A percentile compares a stretch with the other conserved stretches of the same genome.
These are phyloP conservation scores for Penicillium sp. DNA, from an alignment of 2,329 filamentous ascomycete genomes.

Conservation along the genomic window DNA sequence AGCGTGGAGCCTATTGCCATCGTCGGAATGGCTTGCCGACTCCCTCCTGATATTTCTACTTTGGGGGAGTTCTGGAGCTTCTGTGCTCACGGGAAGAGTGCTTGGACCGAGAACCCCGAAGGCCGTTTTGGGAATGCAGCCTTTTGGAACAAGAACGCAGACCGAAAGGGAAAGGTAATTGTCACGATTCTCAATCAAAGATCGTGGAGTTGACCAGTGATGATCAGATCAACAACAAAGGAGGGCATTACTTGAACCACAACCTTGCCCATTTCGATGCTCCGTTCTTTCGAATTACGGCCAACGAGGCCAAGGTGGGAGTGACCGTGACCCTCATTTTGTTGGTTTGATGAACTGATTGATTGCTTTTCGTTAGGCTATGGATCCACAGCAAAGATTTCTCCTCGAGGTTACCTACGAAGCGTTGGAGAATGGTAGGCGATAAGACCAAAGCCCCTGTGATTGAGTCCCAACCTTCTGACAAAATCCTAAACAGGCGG, in stretches of 20 bases:
- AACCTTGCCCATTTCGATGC: background rate
- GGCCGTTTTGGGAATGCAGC: background rate
- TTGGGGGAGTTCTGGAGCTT: background rate
- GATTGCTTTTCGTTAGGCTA: background rate
- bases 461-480: background rate
- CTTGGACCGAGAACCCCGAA: background rate
- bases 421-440: constrained; percentile 38
- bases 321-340: background rate
- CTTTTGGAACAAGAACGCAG: background rate
- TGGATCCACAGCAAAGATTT: background rate
- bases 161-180: background rate
- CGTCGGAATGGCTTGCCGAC: background rate
- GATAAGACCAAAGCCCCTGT: background rate
- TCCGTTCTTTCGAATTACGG: background rate
- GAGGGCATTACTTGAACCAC: background rate
- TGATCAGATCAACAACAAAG: background rate
- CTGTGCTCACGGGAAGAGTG: background rate
- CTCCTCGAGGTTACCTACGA: constrained; percentile 31
- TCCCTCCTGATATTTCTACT: background rate
- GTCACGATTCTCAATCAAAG: background rate
- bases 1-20: background rate
- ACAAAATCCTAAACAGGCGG: constrained; percentile 22
- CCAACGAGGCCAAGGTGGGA: background rate
- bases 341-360: background rate
- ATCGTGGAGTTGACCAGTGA: background rate